A percentile compares a stretch with the other conserved stretches of the same genome.
These are phyloP conservation scores for Cordyceps tenuipes DNA, from an alignment of 2,329 filamentous ascomycete genomes.

Conservation along the genomic window DNA sequence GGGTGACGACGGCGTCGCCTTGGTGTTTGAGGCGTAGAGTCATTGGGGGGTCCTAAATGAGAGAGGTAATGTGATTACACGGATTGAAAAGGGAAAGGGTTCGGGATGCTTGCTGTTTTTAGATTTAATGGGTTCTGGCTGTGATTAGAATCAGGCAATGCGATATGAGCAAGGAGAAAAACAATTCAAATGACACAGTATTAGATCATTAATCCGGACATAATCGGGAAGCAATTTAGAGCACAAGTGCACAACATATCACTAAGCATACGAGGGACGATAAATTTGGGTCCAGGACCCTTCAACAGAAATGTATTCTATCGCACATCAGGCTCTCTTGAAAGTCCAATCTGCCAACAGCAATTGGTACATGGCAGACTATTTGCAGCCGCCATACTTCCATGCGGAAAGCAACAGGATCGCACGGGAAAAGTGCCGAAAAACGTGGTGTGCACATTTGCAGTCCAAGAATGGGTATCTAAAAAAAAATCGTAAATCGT, in stretches of 20 bases:
- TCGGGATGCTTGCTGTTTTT: neutral
- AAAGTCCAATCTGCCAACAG: neutral
- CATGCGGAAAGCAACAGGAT: neutral
- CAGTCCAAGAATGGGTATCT: neutral
- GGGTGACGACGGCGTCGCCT: constrained; percentile 70
- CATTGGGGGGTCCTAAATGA: neutral
- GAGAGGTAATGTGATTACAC: neutral
- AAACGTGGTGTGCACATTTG: neutral
- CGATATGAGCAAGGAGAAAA: neutral
- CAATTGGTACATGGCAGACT: neutral
- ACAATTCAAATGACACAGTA: neutral
- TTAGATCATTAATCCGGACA: neutral
- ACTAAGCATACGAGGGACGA: neutral
- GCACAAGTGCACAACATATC: neutral
- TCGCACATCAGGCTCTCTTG: neutral
- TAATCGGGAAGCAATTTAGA: neutral
- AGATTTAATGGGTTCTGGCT: neutral
- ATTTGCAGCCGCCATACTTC: neutral
- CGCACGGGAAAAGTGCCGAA: neutral
- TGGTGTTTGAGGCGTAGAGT: constrained; percentile 55
- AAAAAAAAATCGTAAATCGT: neutral
- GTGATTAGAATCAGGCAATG: neutral
- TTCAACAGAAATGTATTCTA: constrained; percentile 10
- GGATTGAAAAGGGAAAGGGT: neutral
- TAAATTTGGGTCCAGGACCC: constrained; percentile 9